Conservation (phyloP, 805 yeast genomes). For the Nakazawaea sp. region DNA sequence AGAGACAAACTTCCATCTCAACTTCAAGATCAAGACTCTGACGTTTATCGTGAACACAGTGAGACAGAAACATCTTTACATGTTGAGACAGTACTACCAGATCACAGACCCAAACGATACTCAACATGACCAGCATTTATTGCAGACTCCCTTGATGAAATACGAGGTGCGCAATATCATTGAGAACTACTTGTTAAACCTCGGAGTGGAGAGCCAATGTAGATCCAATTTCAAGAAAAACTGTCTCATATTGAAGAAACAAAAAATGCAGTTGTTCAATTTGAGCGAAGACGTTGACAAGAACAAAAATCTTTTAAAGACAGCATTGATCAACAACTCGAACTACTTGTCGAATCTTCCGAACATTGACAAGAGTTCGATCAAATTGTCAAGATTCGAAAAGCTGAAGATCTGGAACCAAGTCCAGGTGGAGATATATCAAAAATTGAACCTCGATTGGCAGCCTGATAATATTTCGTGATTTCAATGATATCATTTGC, state of each 20-base stretch:
- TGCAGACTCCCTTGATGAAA: slow-evolving; percentile 21
- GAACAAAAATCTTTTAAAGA: slow-evolving; percentile 25
- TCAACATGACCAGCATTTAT: slow-evolving; percentile 1
- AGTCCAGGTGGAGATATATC: slow-evolving; percentile 54
- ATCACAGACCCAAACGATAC: slow-evolving; percentile 13
- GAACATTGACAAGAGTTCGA: slow-evolving; percentile 16
- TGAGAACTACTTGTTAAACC: slow-evolving; percentile 58
- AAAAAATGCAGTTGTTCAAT: slow-evolving; percentile 25
- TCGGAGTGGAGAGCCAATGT: slow-evolving; percentile 68
- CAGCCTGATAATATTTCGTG: slow-evolving; percentile 31
- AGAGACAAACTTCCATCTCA: slow-evolving; percentile 51
- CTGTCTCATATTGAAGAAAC: slow-evolving; percentile 39
- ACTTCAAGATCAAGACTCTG: slow-evolving; percentile 54
- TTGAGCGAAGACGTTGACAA: slow-evolving; percentile 9
- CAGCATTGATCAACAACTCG: slow-evolving; percentile 24
- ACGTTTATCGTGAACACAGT: slow-evolving; percentile 54
- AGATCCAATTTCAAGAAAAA: slow-evolving; percentile 53
- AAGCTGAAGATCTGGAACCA: slow-evolving; percentile 56
- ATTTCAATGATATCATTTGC: not conserved
- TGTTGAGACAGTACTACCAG: slow-evolving; percentile 19
- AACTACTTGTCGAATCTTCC: slow-evolving; percentile 12
- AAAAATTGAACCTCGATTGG: slow-evolving; percentile 56
- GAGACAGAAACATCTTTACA: slow-evolving; percentile 34
- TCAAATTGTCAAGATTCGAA: slow-evolving; percentile 42
- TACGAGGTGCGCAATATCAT: slow-evolving; percentile 68